Base-by-base conservation (phyloP, 1,284 basidiomycete species). In the Sphaerobolus stellatus region DNA sequence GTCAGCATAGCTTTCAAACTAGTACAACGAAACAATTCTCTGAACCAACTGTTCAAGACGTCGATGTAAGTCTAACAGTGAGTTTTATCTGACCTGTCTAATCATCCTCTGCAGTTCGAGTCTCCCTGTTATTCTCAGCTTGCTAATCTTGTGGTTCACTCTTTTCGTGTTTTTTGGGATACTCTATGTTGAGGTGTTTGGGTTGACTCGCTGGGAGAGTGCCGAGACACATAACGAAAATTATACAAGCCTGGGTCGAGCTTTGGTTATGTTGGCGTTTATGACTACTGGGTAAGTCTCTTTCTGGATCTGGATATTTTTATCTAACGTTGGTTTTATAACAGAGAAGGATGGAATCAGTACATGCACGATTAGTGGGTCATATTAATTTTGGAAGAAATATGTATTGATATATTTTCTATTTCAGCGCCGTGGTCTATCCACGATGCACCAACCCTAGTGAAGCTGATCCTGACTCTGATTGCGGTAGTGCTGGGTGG, bases 41-140 rank as follows among this genome's bases (percentile, higher is more conserved):
- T 99, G 56, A 98, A 98, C 65, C 93, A 97, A 72, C 77, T 99
- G 18, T 98, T 98, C 82, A 98, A 98, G 73, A 98, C 94, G 6
- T 92, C 93, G 1, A 81, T 92, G 91, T 94, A 75, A 61, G 92
- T 78, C 6, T 28, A 6, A 20, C 2, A 44, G 4, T 20, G 4
- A 13, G 33, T 22, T 48, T 24, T 16, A 14, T 22, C 50, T 36
- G 29, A 18, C 43, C 52, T 18, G 16, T 13, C 33, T 43, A 2
- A 43, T 50, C 18, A 29, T 50, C 8, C 18, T 16, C 31, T 56
- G 22, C 65, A 93, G 92, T 11, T 86, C 94, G 43, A 94, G 92
- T 72, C 73, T 98, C 29, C 92, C 92, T 0, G 87, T 89, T 20
- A 96, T 99, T 58, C 65, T 92, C 41, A 94, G 88, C 62, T 76